Evolutionary conservation across 1,284 basidiomycete species (phyloP).

Genomic region (Hemileia vastatrix): DNA sequence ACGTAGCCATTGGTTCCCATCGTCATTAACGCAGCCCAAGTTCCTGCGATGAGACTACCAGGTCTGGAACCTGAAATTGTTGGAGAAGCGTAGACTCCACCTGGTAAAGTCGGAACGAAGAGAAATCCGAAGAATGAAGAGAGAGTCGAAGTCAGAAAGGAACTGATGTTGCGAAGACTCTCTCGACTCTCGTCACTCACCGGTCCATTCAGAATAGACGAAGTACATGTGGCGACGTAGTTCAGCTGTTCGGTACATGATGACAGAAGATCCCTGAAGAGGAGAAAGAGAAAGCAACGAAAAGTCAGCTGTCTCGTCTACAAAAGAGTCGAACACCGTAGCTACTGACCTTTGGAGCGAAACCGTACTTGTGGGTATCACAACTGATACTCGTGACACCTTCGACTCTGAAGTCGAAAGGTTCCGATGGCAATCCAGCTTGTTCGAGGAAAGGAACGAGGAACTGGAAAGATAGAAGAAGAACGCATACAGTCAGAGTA

Average conservation of each 20-base stretch:
- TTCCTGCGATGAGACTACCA: conserved; percentile 39
- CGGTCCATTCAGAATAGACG: conserved; percentile 38
- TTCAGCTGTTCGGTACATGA: conserved; percentile 34
- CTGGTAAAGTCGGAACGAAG: conserved; percentile 18
- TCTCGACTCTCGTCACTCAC: no score
- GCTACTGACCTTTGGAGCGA: conserved; percentile 65
- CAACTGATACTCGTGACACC: conserved; percentile 55
- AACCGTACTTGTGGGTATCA: conserved; percentile 86
- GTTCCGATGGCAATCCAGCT: conserved; percentile 45
- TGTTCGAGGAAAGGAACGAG: conserved; percentile 76
- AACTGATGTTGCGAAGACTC: no score
- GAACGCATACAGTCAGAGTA: background rate
- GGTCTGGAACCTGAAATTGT: conserved; percentile 41
- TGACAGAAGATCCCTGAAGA: conserved; percentile 28
- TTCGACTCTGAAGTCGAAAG: conserved; percentile 77
- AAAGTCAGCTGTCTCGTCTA: no score
- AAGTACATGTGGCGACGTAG: conserved; percentile 41
- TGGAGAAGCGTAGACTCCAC: conserved; percentile 42
- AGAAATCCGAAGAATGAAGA: no score
- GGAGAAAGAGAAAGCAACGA: no score
- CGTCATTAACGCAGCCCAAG: conserved; percentile 41
- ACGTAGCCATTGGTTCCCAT: conserved; percentile 39
- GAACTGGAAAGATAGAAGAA: conserved; percentile 49
- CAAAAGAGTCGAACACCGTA: conserved; percentile 9
- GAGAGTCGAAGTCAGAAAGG: no score